Base-by-base conservation (phyloP, 1,284 basidiomycete species). In the Apiotrichum sp. region DNA sequence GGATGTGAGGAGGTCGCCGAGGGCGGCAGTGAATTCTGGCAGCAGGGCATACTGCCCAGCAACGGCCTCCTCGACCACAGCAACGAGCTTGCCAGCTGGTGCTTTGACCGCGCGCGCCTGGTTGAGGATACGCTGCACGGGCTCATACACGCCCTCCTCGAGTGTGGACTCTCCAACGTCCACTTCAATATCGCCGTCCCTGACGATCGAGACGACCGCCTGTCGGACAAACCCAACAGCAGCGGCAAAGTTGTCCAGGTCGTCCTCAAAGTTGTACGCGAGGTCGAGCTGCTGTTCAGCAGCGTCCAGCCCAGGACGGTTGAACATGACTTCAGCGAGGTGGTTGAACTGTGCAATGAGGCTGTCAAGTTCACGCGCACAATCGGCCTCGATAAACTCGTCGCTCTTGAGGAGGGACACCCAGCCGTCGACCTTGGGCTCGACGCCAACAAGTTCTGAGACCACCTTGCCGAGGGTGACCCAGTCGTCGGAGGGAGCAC, bases 271-370 rank as follows among this genome's bases (percentile, higher is more conserved):
- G 13, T 84, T 82, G 44, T 85, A 76, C 1, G 87, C 83, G 66
- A 87, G 85, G 5, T 88, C 88, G n/a, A 92, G 78, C 73, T 95
- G 89, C 33, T 87, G 83, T 77, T 97, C 93, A 10, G 85, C 89
- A 8, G 93, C 75, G 71, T 95, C 93, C 47, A 85, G 82, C n/a
- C 88, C 85, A 59, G 86, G 87, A 32, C 83, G 84, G 59, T 80
- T 80, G 67, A 96, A 90, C 71, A 91, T 87, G 1, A 87, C 84
- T 65, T 91, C 89, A 0, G 87, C 84, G 7, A 96, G 80, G 71
- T 96, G 92, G 59, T 93, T 89, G 65, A 93, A 91, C 68, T 95
- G 90, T 0, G 87, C 85, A 59, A 92, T 84, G 70, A 95, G 84
- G 76, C 91, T 93, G 65, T 57, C 57, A 47, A 97, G 81, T 67